phyloP scores from a whole-genome alignment of 1,284 basidiomycete species.

The Malassezia pachydermatis region DNA sequence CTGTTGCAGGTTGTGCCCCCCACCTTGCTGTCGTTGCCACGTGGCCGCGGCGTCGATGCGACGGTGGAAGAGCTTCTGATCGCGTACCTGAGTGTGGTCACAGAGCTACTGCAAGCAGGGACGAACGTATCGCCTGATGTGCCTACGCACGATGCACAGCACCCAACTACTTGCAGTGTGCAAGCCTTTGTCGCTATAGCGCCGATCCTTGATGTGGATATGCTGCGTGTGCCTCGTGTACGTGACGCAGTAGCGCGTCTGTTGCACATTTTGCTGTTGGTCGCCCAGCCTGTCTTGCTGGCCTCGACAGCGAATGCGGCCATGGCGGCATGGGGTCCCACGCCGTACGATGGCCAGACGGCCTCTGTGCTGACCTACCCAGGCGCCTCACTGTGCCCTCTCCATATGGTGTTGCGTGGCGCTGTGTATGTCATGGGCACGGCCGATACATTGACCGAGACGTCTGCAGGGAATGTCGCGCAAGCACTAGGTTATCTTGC shows the following conservation, averaged over 20 bases:
- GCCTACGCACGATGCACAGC: neutral
- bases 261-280: neutral
- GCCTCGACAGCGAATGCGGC: neutral
- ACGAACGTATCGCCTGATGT: neutral
- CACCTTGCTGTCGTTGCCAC: neutral
- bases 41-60: neutral
- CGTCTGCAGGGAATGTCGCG: neutral
- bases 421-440: neutral
- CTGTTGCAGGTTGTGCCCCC: neutral
- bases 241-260: neutral
- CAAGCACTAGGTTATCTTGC: slow-evolving; percentile 5
- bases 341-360: neutral
- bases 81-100: neutral
- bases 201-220: neutral
- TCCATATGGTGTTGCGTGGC: slow-evolving; percentile 4
- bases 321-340: neutral
- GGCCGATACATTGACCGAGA: slow-evolving; percentile 1
- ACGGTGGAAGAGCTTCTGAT: neutral
- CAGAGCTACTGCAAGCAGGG: slow-evolving; percentile 1
- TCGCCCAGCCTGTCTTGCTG: neutral
- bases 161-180: neutral
- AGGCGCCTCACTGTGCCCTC: neutral
- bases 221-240: neutral
- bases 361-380: neutral
- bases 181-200: neutral